Evolutionary conservation across 108 stramenopile species (phyloP), one percentile per base, ranked within the genome.

Genomic region (Parietichytrium sp.): DNA sequence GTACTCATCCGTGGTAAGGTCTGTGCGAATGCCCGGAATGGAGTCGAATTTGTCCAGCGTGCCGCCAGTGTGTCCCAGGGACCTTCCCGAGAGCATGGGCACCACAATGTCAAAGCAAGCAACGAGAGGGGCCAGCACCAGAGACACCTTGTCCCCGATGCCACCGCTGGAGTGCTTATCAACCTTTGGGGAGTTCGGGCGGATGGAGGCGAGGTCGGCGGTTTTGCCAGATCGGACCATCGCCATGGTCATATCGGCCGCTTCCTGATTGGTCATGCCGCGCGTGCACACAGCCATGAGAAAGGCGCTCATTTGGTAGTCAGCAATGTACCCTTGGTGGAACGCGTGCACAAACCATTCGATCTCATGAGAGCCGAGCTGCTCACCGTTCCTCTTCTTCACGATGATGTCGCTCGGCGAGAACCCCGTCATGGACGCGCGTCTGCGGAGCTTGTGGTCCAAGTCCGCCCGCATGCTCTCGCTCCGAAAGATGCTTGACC

Each of bases 221-320:
- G 79, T 86, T 26, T 79, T 84, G 18, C 94, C 94, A 47, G 89
- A 87, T 48, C 90, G 83, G 36, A 92, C 91, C 89, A 92, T 92
- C 84, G 84, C 83, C 15, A 82, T 82, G 0, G 92, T 92, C 36
- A 94, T 77, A 31, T 86, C 85, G 10, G 92, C 91, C 3, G 94
- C 93, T 84, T 94, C 93, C 29, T 84, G 79, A 13, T 51, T 81
- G 6, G 86, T 88, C 92, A 94, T 88, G 0, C 91, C 91, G 33
- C 87, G 82, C 79, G 90, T 89, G 80, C 92, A 93, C 7, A 94
- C 87, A 3, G 94, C 92, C 94, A 94, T 94, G 49, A 94, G 87
- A 91, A 93, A 93, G 10, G 94, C 92, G 16, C 91, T 79, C 93
- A 94, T 92, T 88, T 94, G 94, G 81, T 94, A 94, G 29, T 93